Base-by-base conservation (phyloP, 768 basidiomycete genomes). In the Crepidotus variabilis region DNA sequence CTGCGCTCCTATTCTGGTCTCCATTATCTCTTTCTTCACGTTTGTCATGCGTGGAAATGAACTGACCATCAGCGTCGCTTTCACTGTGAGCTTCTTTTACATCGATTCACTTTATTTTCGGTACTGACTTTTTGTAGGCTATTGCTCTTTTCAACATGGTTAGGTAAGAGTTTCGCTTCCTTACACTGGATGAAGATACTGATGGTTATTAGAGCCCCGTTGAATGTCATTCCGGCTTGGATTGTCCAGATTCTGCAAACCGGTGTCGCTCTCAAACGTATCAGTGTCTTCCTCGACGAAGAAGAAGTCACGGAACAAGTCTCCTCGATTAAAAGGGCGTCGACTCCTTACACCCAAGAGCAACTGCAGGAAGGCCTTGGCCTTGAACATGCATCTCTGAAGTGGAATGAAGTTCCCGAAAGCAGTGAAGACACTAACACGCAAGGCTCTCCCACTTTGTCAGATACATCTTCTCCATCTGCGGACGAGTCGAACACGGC, bases 111-210 rank as follows among this genome's bases (percentile, higher is more conserved):
- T n/a, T n/a, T 35, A 6, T 45, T 24, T 33, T 36, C 54, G 18
- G 51, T 47, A 18, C 18, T 47, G 5, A 11, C 6, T 54, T 48
- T 14, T 18, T 1, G 50, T 50, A 87, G 82, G 77, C 92, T 0
- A 88, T 97, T 34, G 82, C 92, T 0, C 69, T 96, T 45, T 96
- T 96, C 70, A 78, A 78, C 47, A 94, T 97, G 94, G 78, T 97
- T 63, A 80, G 84, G 80, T 85, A 62, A n/a, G 72, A 58, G 59
- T 32, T 21, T 5, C 6, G 11, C 14, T 10, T 13, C 9, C 8
- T 16, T 24, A 45, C 34, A 50, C 6, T 54, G 2, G 33, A 57
- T 43, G 36, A 32, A 22, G 46, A 24, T 43, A 24, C 22, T 20
- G 36, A 47, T 50, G 11, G 18, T 51, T 52, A 4, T 46, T 52